Evolutionary conservation across 768 basidiomycete species (phyloP), one percentile per base, ranked within the genome.

Genomic region (Lactarius trivialis): DNA sequence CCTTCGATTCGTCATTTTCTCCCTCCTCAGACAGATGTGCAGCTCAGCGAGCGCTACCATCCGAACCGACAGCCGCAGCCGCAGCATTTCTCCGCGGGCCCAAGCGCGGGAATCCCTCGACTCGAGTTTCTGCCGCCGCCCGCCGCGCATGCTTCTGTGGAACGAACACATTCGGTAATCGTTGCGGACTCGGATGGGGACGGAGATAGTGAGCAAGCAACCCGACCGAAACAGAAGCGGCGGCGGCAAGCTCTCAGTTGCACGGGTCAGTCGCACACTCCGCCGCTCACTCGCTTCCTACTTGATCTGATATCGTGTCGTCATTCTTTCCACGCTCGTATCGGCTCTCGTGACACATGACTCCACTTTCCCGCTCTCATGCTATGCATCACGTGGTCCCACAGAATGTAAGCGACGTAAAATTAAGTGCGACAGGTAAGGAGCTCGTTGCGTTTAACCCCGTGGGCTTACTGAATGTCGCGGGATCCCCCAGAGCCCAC

Each of bases 321-420:
- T 56, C 64, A 66, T 61, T 33, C 51, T 65, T 36, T 60, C 50
- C 58, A 48, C 53, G 58, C 58, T 65, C 59, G 56, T 21, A 54
- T 55, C 55, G 56, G 59, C 52, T 60, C 65, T 58, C 60, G 57
- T 71, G 69, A 70, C 66, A 69, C 66, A 54, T 64, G 53, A 60
- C 67, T 65, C 69, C 67, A 71, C 68, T 67, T 70, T 62, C 65
- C n/a, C 67, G 68, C 66, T 67, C 43, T 43, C 56, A 55, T 58
- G 48, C 56, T 32, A 58, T 65, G 28, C 52, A 64, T 63, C 56
- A 63, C 64, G 56, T 57, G 61, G 34, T 28, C 56, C 45, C 58
- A 53, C 70, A 91, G 91, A 91, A 73, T 92, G 90, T 73, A 92
- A 92, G 73, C 77, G 90, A 68, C 81, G 90, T 48, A 92, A 93